These are phyloP conservation scores for Craterostigma plantagineum DNA, from an alignment of 257 asterid genomes.

Conservation along the genomic window DNA sequence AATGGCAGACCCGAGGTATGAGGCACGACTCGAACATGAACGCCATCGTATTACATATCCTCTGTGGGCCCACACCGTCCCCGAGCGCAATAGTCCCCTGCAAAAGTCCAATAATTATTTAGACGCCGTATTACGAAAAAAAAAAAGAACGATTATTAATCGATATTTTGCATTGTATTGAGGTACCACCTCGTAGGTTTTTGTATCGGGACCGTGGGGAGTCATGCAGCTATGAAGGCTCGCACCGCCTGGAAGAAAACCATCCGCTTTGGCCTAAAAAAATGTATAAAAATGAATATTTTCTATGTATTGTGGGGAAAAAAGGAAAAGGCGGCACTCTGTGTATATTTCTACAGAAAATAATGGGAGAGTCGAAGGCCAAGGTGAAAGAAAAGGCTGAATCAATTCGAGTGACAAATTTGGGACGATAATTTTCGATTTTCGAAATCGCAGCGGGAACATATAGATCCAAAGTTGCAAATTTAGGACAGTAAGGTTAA, in stretches of 20 bases:
- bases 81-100: constrained; percentile 74
- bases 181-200: constrained; percentile 76
- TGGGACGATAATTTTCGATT: too few relatives aligned
- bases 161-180: not conserved
- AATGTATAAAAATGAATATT: constrained; percentile 5
- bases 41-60: constrained; percentile 61
- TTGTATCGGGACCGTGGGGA: constrained; percentile 95
- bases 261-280: constrained; percentile 93
- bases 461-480: too few relatives aligned
- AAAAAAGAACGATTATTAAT: not conserved
- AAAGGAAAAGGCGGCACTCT: constrained; percentile 1
- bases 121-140: not conserved
- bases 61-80: constrained; percentile 53
- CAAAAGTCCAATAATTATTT: not conserved
- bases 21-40: constrained; percentile 96
- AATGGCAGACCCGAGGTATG: constrained; percentile 70
- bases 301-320: not conserved
- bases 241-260: constrained; percentile 94
- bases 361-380: too few relatives aligned
- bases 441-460: too few relatives aligned
- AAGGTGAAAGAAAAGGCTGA: too few relatives aligned
- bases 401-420: too few relatives aligned
- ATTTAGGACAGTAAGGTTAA: too few relatives aligned
- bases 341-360: constrained; percentile 1
- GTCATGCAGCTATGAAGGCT: constrained; percentile 99